Evolutionary conservation across 257 asterid species (phyloP).

Genomic region (Solanum bulbocastanum): DNA sequence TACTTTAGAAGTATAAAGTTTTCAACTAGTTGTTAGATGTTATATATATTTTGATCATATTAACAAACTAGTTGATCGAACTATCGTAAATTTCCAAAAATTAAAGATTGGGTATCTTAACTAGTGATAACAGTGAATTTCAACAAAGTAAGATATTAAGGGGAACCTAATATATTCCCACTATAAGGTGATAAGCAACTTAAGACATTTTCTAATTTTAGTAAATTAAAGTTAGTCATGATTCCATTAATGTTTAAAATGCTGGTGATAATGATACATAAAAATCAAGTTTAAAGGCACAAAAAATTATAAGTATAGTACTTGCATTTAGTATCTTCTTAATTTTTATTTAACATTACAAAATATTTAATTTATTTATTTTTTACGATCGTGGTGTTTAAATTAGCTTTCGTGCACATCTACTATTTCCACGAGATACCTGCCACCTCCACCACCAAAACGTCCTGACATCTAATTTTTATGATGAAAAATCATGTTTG

Average conservation of each 20-base stretch:
- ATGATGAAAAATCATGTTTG: too few relatives aligned
- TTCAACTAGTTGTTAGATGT: not conserved
- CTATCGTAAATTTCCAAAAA: not conserved
- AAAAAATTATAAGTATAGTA: not conserved
- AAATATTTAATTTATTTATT: not conserved
- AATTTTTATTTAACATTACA: not conserved
- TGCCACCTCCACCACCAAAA: not conserved
- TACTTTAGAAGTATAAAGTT: not conserved
- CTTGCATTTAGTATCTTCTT: not conserved
- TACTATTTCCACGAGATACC: rapidly evolving
- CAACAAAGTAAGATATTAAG: not conserved
- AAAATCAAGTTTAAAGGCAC: not conserved
- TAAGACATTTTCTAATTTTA: not conserved
- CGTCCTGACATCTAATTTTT: not conserved
- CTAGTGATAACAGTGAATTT: not conserved
- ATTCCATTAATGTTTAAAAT: not conserved
- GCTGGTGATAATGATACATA: not conserved
- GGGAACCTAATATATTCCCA: not conserved
- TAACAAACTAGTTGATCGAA: not conserved
- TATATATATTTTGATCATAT: not conserved
- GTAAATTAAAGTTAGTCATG: not conserved
- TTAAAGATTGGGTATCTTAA: not conserved
- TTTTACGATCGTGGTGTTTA: too few relatives aligned
- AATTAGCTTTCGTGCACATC: too few relatives aligned
- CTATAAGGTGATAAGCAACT: not conserved